Evolutionary conservation across 108 stramenopile species (phyloP).

Genomic region (Cyclotella sp.): DNA sequence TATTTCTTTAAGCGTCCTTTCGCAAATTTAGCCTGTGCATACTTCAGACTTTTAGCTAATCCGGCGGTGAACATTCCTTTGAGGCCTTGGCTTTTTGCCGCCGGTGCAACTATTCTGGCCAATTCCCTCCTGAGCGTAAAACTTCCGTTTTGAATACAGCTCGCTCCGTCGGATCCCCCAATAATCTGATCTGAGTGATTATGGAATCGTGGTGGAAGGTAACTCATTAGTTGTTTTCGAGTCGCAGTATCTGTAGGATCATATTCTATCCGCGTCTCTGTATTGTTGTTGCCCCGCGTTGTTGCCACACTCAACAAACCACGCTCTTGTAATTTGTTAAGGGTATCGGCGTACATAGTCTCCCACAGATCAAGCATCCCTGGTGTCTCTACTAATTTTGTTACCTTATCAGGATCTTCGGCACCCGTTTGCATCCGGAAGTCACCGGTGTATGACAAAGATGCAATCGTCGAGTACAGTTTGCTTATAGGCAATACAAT

Average conservation of each 20-base stretch:
- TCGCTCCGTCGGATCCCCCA: conserved; percentile 19
- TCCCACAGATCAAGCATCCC: conserved; percentile 80
- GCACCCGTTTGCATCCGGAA: conserved; percentile 83
- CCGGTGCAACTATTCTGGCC: conserved; percentile 67
- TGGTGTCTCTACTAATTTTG: conserved; percentile 71
- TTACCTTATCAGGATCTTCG: conserved; percentile 83
- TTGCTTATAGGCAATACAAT: conserved; percentile 23
- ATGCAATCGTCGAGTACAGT: conserved; percentile 64
- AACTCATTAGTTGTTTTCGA: conserved; percentile 29
- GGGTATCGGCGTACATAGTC: conserved; percentile 54
- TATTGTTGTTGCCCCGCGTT: background rate
- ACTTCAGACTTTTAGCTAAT: conserved; percentile 60
- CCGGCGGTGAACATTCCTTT: conserved; percentile 85
- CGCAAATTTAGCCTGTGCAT: conserved; percentile 80
- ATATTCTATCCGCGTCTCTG: conserved; percentile 45
- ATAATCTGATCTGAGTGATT: conserved; percentile 40
- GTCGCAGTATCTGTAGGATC: conserved; percentile 26
- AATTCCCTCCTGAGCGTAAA: conserved; percentile 34
- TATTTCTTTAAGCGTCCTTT: conserved; percentile 61
- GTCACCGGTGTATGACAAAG: conserved; percentile 85
- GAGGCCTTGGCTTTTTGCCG: conserved; percentile 77
- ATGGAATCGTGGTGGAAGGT: conserved; percentile 45
- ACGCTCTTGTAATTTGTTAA: conserved; percentile 39
- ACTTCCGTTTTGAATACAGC: conserved; percentile 16
- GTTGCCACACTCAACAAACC: conserved; percentile 48